A percentile compares a stretch with the other conserved stretches of the same genome.
Evolutionary conservation across 306 rosid genomes (phyloP).

Genomic region (Arachis stenosperma): DNA sequence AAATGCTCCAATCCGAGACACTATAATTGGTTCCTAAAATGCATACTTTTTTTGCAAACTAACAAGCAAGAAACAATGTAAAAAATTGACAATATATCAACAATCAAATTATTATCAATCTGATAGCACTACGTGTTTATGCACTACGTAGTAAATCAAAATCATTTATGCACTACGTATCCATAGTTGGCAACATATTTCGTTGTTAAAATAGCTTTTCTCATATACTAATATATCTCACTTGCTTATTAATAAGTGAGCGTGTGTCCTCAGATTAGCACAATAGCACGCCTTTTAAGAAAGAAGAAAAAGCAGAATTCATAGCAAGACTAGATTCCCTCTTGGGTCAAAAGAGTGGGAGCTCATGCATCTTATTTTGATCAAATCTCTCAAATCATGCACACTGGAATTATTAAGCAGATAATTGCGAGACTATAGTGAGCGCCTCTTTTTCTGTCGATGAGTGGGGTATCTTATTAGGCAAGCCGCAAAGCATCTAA

Average conservation of each 20-base stretch:
- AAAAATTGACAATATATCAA: no score
- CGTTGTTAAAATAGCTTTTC: no score
- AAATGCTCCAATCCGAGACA: no score
- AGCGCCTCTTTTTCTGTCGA: background rate
- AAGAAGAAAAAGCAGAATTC: constrained; percentile 31
- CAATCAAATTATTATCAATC: no score
- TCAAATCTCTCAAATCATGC: constrained; percentile 30
- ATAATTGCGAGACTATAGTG: constrained; percentile 20
- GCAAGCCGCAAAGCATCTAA: constrained; percentile 31
- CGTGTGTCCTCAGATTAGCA: constrained; percentile 43
- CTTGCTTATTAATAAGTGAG: constrained; percentile 19
- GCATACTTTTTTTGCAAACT: no score
- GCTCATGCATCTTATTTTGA: constrained; percentile 14
- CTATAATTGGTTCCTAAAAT: no score
- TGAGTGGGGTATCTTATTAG: constrained; percentile 28
- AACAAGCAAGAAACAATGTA: no score
- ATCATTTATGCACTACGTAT: no score
- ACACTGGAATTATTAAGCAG: constrained; percentile 3
- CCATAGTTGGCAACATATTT: no score
- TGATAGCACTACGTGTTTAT: no score
- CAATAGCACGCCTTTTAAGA: constrained; percentile 52
- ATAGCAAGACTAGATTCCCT: constrained; percentile 51
- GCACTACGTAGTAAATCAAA: no score
- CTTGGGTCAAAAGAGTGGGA: constrained; percentile 40
- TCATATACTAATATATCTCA: no score